phyloP scores from a whole-genome alignment of 345 rosid genomes.

The Dimocarpus longan region DNA sequence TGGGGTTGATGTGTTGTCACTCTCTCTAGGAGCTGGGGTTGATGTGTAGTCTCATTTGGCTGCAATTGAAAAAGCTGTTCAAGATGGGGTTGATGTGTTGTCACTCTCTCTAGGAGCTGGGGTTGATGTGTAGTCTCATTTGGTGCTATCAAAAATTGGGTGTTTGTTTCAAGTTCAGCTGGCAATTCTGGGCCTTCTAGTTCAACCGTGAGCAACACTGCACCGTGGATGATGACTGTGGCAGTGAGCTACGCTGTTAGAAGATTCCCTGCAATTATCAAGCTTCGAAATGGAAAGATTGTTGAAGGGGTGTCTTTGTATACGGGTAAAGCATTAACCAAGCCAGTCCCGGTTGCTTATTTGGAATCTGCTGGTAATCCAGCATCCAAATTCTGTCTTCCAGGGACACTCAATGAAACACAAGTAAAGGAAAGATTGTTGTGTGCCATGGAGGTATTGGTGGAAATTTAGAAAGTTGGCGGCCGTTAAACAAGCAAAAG shows the following conservation, averaged over 20 bases:
- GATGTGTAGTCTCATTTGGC: too few species aligned
- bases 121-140: too few species aligned
- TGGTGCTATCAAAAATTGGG: slow-evolving; percentile 50
- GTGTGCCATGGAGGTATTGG: slow-evolving; percentile 32
- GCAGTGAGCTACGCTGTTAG: slow-evolving; percentile 74
- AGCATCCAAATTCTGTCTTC: slow-evolving; percentile 4
- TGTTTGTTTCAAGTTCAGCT: slow-evolving; percentile 78
- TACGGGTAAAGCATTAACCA: slow-evolving; percentile 33
- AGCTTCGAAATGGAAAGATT: slow-evolving; percentile 46
- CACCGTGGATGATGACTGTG: slow-evolving; percentile 89
- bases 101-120: slow-evolving; percentile 71
- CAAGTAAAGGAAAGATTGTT: slow-evolving; percentile 47
- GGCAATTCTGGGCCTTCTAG: slow-evolving; percentile 68
- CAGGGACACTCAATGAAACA: slow-evolving; percentile 31
- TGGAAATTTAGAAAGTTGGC: slow-evolving; percentile 25
- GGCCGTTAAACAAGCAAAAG: slow-evolving; percentile 54
- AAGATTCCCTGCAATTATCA: slow-evolving; percentile 60
- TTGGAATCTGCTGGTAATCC: slow-evolving; percentile 37
- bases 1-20: slow-evolving; percentile 74
- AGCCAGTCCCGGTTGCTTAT: slow-evolving; percentile 47
- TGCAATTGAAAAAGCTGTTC: slow-evolving; percentile 63
- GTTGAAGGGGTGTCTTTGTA: slow-evolving; percentile 56
- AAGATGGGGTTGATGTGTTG: slow-evolving; percentile 73
- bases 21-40: slow-evolving; percentile 69
- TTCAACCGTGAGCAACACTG: slow-evolving; percentile 51